Evolutionary conservation across 1,284 basidiomycete species (phyloP).

Genomic region (Puccinia hordei): DNA sequence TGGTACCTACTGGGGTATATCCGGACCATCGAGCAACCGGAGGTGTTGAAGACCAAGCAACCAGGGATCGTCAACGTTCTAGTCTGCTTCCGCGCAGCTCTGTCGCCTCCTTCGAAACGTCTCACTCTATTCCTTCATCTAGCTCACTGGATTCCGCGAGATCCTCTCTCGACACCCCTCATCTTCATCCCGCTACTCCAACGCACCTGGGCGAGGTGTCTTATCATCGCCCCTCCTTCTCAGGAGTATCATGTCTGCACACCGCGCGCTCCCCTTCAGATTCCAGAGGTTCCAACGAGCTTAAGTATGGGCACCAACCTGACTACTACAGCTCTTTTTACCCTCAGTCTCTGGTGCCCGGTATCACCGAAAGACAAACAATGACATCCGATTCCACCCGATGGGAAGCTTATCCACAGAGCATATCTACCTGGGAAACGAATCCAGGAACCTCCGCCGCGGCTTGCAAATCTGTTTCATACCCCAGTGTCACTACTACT

Average conservation of each 20-base stretch:
- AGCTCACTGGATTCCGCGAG: slow-evolving; percentile 36
- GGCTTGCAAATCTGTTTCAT: background rate
- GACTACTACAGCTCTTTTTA: slow-evolving; percentile 37
- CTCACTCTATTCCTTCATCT: slow-evolving; percentile 34
- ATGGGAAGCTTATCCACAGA: slow-evolving; percentile 16
- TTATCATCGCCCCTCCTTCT: slow-evolving; percentile 12
- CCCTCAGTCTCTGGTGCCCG: background rate
- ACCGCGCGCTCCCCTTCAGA: background rate
- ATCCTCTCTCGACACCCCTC: slow-evolving; percentile 40
- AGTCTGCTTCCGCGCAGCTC: slow-evolving; percentile 23
- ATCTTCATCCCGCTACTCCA: slow-evolving; percentile 40
- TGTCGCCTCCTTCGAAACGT: slow-evolving; percentile 26
- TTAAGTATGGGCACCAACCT: slow-evolving; percentile 3
- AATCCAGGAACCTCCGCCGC: background rate
- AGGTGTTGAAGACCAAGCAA: slow-evolving; percentile 30
- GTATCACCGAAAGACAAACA: slow-evolving; percentile 21
- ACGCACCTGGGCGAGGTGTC: slow-evolving; percentile 28
- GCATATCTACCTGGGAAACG: slow-evolving; percentile 28
- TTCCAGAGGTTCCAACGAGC: slow-evolving; percentile 14
- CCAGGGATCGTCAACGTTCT: slow-evolving; percentile 41
- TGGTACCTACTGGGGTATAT: slow-evolving; percentile 51
- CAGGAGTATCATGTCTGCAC: background rate
- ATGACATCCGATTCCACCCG: slow-evolving; percentile 27
- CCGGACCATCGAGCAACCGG: slow-evolving; percentile 50
- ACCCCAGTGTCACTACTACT: slow-evolving; percentile 5